Evolutionary conservation across 2,329 filamentous ascomycete species (phyloP).

Genomic region (Ascosphaera acerosa): DNA sequence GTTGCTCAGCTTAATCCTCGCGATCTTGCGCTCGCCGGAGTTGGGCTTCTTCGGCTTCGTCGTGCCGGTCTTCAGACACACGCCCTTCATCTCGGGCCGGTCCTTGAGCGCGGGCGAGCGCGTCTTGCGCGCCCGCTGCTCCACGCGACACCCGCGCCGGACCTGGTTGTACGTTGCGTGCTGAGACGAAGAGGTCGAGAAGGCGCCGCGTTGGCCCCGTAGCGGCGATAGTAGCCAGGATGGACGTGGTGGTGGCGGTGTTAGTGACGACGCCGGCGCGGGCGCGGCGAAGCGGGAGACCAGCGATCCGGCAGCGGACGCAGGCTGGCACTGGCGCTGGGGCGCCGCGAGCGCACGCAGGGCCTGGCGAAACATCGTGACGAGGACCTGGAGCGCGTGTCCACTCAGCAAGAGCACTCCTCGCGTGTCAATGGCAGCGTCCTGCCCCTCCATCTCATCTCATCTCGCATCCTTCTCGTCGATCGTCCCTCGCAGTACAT

Average conservation of each 20-base stretch:
- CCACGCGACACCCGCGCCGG: constrained; percentile 47
- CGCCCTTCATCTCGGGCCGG: constrained; percentile 73
- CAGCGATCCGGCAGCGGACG: no score
- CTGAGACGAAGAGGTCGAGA: constrained; percentile 31
- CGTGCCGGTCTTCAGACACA: constrained; percentile 66
- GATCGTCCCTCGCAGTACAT: no score
- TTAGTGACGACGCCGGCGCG: neutral
- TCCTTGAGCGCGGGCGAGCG: constrained; percentile 61
- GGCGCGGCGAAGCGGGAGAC: neutral
- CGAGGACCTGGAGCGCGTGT: no score
- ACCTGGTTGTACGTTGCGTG: constrained; percentile 50
- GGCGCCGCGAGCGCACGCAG: no score
- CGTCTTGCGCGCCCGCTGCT: constrained; percentile 59
- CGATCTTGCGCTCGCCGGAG: constrained; percentile 88
- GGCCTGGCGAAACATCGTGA: no score
- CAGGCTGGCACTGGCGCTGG: no score
- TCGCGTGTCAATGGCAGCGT: no score
- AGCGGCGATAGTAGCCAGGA: no score
- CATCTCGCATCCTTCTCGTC: no score
- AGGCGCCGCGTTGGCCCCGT: constrained; percentile 19
- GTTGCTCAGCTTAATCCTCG: constrained; percentile 66
- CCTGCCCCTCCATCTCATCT: no score
- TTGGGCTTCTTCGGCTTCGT: constrained; percentile 98
- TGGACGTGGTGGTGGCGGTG: constrained; percentile 4
- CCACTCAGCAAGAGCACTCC: no score